phyloP scores from a whole-genome alignment of 1,139 yeast species.

The Pichia kudriavzevii region DNA sequence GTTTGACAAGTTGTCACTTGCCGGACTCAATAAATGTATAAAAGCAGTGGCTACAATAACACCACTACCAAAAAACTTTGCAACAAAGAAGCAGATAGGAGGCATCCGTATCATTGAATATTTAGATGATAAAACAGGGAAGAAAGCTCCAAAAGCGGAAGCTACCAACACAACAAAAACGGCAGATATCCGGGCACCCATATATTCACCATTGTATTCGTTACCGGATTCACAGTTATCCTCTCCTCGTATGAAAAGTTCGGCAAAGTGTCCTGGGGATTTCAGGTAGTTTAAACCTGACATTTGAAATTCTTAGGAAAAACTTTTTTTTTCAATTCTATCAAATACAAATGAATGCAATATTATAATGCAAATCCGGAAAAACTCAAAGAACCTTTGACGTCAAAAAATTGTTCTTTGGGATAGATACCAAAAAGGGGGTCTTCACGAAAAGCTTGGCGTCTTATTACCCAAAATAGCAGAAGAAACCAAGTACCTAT shows the following conservation, averaged over 20 bases:
- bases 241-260: conserved; percentile 11
- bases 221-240: conserved; percentile 16
- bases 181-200: conserved; percentile 65
- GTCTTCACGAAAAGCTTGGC: no score
- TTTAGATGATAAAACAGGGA: conserved; percentile 52
- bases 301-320: no score
- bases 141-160: conserved; percentile 50
- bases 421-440: no score
- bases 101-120: conserved; percentile 52
- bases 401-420: no score
- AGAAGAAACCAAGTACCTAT: no score
- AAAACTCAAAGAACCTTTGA: no score
- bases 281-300: not conserved
- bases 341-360: no score
- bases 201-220: conserved; percentile 16
- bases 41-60: conserved; percentile 87
- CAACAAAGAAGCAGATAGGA: conserved; percentile 54
- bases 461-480: no score
- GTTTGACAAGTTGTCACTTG: conserved; percentile 44
- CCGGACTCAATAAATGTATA: conserved; percentile 77
- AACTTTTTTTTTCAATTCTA: no score
- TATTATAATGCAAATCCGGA: no score
- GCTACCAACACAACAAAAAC: conserved; percentile 58
- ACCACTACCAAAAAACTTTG: conserved; percentile 86
- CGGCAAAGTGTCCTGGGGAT: conserved; percentile 9